These are phyloP conservation scores for Microsporum canis DNA, from an alignment of 2,329 filamentous ascomycete species.

Conservation along the genomic window DNA sequence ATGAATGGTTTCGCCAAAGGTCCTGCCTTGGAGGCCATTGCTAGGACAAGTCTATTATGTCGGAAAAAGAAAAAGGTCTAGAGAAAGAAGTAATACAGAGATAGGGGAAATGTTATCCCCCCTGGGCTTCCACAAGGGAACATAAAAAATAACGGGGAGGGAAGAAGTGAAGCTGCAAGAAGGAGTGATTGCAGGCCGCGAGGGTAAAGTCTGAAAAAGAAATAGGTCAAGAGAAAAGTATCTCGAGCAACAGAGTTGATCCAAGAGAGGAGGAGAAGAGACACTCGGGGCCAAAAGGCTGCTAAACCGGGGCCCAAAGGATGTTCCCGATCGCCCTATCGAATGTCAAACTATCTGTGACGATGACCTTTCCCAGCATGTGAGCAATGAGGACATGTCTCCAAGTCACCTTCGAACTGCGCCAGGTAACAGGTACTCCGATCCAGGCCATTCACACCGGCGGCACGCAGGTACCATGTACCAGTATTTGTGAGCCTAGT, in stretches of 20 bases:
- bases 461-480: not conserved
- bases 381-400: not conserved
- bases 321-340: not conserved
- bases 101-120: not conserved
- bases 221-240: not conserved
- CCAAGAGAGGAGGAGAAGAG: not conserved
- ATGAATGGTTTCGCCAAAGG: conserved; percentile 4
- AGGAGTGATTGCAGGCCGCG: not conserved
- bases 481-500: not conserved
- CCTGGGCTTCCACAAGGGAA: not conserved
- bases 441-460: not conserved
- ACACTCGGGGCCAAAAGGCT: not conserved
- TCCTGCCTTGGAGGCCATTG: not conserved
- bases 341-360: not conserved
- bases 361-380: not conserved
- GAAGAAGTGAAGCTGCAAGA: not conserved
- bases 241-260: not conserved
- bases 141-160: not conserved
- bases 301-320: not conserved
- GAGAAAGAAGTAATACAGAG: not conserved
- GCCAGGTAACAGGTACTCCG: not conserved
- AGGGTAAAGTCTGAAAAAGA: not conserved
- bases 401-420: not conserved
- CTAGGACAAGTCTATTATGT: not conserved
- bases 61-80: not conserved